Conservation (phyloP, 805 yeast genomes). For the Tetrapisispora namnaoensis region DNA sequence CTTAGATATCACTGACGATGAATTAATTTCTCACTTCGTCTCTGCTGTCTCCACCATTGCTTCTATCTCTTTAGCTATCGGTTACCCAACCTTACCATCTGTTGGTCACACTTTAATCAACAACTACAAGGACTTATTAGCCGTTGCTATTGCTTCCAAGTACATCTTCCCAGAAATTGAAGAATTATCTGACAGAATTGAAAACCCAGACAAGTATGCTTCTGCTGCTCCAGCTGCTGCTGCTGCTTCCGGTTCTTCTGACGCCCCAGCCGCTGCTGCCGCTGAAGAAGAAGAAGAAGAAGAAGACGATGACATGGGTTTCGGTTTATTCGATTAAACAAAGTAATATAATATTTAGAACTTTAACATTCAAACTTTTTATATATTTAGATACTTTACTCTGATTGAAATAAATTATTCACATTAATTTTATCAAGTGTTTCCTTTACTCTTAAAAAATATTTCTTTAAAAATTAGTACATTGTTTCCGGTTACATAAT, state of each 20-base stretch:
- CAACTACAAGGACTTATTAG: slow-evolving; percentile 98
- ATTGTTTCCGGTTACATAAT: not conserved
- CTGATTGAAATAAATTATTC: slow-evolving; percentile 1
- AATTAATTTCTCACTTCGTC: slow-evolving; percentile 85
- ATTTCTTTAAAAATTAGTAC: not conserved
- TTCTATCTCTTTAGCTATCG: slow-evolving; percentile 91
- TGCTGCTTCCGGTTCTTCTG: slow-evolving; percentile 48
- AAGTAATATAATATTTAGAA: not conserved
- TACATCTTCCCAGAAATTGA: slow-evolving; percentile 99
- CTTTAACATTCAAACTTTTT: not conserved
- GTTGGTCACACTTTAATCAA: slow-evolving; percentile 98
- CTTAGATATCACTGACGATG: slow-evolving; percentile 97
- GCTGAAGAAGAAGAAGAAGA: slow-evolving; percentile 66
- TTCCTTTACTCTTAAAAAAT: not conserved
- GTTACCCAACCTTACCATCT: slow-evolving; percentile 99
- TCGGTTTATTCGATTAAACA: slow-evolving; percentile 94
- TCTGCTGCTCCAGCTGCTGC: slow-evolving; percentile 97
- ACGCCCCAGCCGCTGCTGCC: slow-evolving; percentile 62
- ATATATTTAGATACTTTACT: not conserved
- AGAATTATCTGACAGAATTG: slow-evolving; percentile 97
- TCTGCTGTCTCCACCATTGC: slow-evolving; percentile 91
- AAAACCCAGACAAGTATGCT: slow-evolving; percentile 99
- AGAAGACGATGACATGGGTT: slow-evolving; percentile 81
- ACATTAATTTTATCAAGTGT: not conserved
- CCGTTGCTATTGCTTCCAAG: slow-evolving; percentile 96